phyloP scores from a whole-genome alignment of 805 yeast genomes.

The Ogataea trehaloabstinens region DNA sequence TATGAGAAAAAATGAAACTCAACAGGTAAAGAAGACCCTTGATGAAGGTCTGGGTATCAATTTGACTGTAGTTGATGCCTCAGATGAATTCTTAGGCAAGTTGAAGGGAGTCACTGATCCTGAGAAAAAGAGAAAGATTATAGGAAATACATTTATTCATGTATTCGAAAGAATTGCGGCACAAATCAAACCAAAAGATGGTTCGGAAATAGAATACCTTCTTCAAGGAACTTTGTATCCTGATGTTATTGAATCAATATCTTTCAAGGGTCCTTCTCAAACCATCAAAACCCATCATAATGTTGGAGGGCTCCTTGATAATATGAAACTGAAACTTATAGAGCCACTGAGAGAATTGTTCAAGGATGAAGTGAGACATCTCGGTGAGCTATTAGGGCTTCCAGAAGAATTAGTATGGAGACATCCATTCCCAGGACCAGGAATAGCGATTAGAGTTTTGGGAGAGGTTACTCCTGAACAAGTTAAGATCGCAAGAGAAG shows the following conservation, averaged over 20 bases:
- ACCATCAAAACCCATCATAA: constrained; percentile 99
- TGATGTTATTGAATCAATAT: constrained; percentile 96
- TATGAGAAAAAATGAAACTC: constrained; percentile 92
- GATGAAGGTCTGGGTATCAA: constrained; percentile 93
- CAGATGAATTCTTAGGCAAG: constrained; percentile 81
- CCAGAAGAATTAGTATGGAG: constrained; percentile 98
- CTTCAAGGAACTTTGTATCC: constrained; percentile 98
- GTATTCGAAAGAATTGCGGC: constrained; percentile 97
- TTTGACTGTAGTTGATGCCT: constrained; percentile 90
- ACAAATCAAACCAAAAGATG: constrained; percentile 83
- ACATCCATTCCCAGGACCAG: constrained; percentile 99
- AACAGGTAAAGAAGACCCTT: constrained; percentile 80
- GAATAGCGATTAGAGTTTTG: constrained; percentile 95
- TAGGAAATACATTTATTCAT: constrained; percentile 96
- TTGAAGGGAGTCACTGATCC: constrained; percentile 96
- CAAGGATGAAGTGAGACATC: constrained; percentile 97
- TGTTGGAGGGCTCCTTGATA: constrained; percentile 96
- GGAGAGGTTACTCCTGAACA: constrained; percentile 95
- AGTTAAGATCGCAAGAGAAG: constrained; percentile 95
- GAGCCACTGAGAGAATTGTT: constrained; percentile 98
- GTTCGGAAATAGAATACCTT: constrained; percentile 86
- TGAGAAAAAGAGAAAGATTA: constrained; percentile 97
- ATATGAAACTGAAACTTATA: constrained; percentile 96
- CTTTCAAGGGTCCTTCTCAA: constrained; percentile 99
- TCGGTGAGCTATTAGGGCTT: constrained; percentile 92